Conservation (phyloP, 805 yeast species). For the Candida vaughaniae region DNA sequence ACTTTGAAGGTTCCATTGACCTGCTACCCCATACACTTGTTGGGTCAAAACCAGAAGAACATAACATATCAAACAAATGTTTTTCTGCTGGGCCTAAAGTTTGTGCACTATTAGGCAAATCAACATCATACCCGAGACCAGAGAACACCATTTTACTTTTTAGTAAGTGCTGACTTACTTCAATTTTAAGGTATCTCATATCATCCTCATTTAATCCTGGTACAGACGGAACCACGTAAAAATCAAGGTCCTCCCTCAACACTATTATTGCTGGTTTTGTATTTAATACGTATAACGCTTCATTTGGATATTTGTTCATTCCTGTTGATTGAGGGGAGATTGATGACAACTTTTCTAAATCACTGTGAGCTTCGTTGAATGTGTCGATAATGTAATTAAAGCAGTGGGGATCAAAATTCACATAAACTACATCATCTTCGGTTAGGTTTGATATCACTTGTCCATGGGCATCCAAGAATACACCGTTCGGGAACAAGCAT, state of each 20-base stretch:
- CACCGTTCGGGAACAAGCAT: conserved; percentile 89
- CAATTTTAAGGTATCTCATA: conserved; percentile 65
- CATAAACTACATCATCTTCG: conserved; percentile 75
- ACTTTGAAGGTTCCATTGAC: conserved; percentile 80
- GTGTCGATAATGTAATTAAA: conserved; percentile 77
- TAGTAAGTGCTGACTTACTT: conserved; percentile 68
- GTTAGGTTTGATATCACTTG: conserved; percentile 76
- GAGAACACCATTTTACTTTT: conserved; percentile 63
- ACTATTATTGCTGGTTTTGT: conserved; percentile 90
- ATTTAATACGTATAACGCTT: conserved; percentile 58
- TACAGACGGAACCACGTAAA: conserved; percentile 80
- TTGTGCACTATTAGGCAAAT: conserved; percentile 35
- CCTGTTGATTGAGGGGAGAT: conserved; percentile 35
- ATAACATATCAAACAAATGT: conserved; percentile 91
- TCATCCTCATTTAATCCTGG: conserved; percentile 54
- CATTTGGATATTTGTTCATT: conserved; percentile 13
- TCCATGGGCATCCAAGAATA: conserved; percentile 73
- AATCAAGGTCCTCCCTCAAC: conserved; percentile 90
- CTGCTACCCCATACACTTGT: conserved; percentile 84
- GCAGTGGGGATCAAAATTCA: conserved; percentile 83
- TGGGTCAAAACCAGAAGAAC: conserved; percentile 76
- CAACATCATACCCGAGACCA: conserved; percentile 64
- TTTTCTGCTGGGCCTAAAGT: conserved; percentile 86
- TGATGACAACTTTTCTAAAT: conserved; percentile 33
- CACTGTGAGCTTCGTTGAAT: conserved; percentile 69